Evolutionary conservation across 176 grass and related monocot species (phyloP).

Genomic region (Oryza glaberrima): DNA sequence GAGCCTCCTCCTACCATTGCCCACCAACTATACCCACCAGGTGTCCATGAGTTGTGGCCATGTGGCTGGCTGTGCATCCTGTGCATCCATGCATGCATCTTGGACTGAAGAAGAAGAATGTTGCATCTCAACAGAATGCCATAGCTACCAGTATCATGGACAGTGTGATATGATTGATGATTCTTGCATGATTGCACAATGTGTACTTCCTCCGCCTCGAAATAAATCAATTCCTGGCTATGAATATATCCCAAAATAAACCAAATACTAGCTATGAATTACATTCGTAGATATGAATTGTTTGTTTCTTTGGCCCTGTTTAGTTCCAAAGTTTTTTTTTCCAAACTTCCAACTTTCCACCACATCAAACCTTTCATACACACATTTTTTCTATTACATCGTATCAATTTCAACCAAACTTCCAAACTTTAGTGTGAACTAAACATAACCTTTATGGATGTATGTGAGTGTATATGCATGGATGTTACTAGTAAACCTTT

Average conservation of each 20-base stretch:
- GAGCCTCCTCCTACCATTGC: background rate
- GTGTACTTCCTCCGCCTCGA: background rate
- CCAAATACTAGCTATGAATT: too few relatives aligned
- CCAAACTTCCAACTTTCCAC: too few relatives aligned
- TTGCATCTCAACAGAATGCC: background rate
- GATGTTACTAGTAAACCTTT: background rate
- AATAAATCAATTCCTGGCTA: too few relatives aligned
- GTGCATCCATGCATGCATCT: background rate
- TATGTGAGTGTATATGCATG: background rate
- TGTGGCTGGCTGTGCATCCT: background rate
- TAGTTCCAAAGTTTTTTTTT: too few relatives aligned
- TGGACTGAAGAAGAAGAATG: background rate
- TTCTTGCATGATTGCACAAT: background rate
- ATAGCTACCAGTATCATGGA: background rate
- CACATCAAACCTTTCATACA: too few relatives aligned
- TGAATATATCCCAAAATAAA: too few relatives aligned
- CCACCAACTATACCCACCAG: background rate
- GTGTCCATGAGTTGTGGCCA: background rate
- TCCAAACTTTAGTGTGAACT: too few relatives aligned
- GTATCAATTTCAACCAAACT: too few relatives aligned
- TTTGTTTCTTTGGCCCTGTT: too few relatives aligned
- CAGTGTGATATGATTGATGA: background rate
- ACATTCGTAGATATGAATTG: too few relatives aligned
- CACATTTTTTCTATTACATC: too few relatives aligned
- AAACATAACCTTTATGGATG: too few relatives aligned